phyloP scores from a whole-genome alignment of 2,329 filamentous ascomycete species.

The Ascochyta fabae region DNA sequence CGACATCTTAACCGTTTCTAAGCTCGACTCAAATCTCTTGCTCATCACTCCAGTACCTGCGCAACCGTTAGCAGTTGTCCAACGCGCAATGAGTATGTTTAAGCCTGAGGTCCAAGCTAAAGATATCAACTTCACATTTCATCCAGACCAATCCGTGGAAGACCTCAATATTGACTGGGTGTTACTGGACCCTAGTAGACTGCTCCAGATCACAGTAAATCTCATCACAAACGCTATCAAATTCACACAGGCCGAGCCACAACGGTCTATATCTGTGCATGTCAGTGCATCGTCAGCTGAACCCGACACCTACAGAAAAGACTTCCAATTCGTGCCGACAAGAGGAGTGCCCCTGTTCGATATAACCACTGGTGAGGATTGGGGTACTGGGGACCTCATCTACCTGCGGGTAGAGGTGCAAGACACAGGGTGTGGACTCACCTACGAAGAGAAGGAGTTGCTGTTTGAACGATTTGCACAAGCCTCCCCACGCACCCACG shows the following conservation, averaged over 20 bases:
- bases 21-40: constrained; percentile 40
- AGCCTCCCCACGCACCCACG: constrained; percentile 45
- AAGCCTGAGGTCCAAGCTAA: constrained; percentile 43
- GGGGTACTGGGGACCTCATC: constrained; percentile 36
- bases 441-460: constrained; percentile 37
- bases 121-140: constrained; percentile 38
- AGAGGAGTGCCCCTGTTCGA: constrained; percentile 21
- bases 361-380: constrained; percentile 32
- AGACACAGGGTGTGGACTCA: constrained; percentile 44
- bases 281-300: constrained; percentile 47
- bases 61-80: constrained; percentile 44
- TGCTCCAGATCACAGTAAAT: constrained; percentile 53
- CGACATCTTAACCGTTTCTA: constrained; percentile 45
- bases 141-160: constrained; percentile 44
- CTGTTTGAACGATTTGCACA: constrained; percentile 44
- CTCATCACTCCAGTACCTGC: constrained; percentile 48
- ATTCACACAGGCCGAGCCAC: constrained; percentile 49
- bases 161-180: constrained; percentile 49
- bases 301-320: constrained; percentile 25
- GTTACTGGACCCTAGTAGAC: constrained; percentile 50
- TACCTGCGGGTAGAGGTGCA: constrained; percentile 41
- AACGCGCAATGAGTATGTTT: constrained; percentile 48
- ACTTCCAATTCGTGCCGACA: constrained; percentile 38
- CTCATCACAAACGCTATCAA: constrained; percentile 57
- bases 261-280: constrained; percentile 48